Base-by-base conservation (phyloP, 495 filamentous ascomycete genomes). In the Cercophora sp. region DNA sequence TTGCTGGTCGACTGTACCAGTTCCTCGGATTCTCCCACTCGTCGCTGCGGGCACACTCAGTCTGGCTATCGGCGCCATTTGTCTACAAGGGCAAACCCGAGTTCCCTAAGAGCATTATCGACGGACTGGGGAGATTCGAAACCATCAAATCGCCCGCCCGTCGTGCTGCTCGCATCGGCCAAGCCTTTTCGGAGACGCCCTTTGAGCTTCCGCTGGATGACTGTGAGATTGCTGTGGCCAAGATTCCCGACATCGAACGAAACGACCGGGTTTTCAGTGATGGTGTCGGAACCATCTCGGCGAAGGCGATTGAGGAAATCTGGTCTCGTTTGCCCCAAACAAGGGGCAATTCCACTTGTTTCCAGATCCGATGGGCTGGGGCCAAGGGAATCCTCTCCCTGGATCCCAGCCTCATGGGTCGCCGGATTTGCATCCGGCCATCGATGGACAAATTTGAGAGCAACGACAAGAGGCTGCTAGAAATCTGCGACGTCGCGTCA, bases 21-120 rank as follows among this genome's bases (percentile, higher is more conserved):
- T 92, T 92, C 58, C 70, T 92, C 1, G 89, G 88, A 1, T 94
- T 91, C 61, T 91, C 87, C 0, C 87, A 90, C 63, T 91, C 87
- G 0, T 89, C 86, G 0, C 72, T 94, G 24, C 73, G 86, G 8
- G 64, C 74, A 0, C 85, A 87, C 48, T 79, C 82, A 0, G 82
- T 78, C 40, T 90, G 87, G 87, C 88, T 90, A 54, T 83, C 84
- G 68, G 82, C 87, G 0, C 79, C 84, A 0, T 90, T 94, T 55
- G 10, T 75, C 1, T 63, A 82, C 46, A 54, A 82, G 1, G 60
- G 61, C 1, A 25, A 55, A 1, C 55, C 80, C 0, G 67, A 75
- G 0, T 64, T 73, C 9, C 67, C 80, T 11, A 45, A 63, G 20
- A 62, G 55, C 1, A 77, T 93, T 20, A 85, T 92, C 50, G 58